These are phyloP conservation scores for Alternaria rosae DNA, from an alignment of 2,329 filamentous ascomycete genomes.

Conservation along the genomic window DNA sequence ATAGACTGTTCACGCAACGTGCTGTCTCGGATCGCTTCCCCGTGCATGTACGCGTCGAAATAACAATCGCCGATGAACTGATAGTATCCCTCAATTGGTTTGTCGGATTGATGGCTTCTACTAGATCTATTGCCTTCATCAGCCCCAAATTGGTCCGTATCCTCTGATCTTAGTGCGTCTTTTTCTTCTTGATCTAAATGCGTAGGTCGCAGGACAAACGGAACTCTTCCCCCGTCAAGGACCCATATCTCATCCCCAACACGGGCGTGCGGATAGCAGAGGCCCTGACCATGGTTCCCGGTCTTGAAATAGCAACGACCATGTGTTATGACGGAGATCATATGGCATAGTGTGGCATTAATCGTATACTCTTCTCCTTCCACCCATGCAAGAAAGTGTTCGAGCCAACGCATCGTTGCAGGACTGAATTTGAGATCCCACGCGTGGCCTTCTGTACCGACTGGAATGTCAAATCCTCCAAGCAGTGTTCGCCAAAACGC, in stretches of 20 bases:
- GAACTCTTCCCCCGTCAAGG: background rate
- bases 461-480: background rate
- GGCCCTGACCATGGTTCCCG: background rate
- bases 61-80: background rate
- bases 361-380: background rate
- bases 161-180: background rate
- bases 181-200: background rate
- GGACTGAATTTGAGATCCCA: background rate
- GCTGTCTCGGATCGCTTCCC: background rate
- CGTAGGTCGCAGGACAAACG: background rate
- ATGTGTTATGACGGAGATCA: background rate
- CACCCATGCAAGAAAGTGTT: background rate
- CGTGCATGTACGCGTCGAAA: background rate
- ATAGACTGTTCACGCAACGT: background rate
- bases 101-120: fast-evolving
- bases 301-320: background rate
- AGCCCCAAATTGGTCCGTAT: background rate
- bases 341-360: background rate
- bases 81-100: background rate
- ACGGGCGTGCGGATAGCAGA: background rate
- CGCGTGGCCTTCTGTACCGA: background rate
- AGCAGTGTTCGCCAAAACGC: background rate
- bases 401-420: background rate
- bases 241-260: background rate
- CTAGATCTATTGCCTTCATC: background rate